phyloP scores from a whole-genome alignment of 306 rosid species.

The Prunus armeniaca region DNA sequence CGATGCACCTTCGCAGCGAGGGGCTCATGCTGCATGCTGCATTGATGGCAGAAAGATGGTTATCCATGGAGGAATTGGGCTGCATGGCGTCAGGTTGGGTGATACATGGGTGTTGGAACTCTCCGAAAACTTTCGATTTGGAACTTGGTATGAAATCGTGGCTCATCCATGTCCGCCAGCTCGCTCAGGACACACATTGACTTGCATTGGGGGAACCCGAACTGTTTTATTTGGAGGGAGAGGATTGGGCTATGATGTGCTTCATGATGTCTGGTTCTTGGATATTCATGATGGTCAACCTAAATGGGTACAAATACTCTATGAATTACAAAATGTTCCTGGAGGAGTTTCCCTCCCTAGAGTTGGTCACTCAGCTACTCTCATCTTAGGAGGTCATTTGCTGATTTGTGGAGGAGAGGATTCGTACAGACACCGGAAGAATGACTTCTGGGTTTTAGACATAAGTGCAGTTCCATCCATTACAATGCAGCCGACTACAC shows the following conservation, averaged over 20 bases:
- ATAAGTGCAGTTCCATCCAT: slow-evolving; percentile 44
- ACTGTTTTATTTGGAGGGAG: slow-evolving; percentile 84
- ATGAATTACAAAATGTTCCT: slow-evolving; percentile 54
- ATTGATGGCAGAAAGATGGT: slow-evolving; percentile 70
- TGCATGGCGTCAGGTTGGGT: slow-evolving; percentile 57
- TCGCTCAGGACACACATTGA: slow-evolving; percentile 87
- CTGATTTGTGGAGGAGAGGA: slow-evolving; percentile 90
- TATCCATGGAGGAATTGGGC: slow-evolving; percentile 87
- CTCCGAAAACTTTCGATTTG: slow-evolving; percentile 51
- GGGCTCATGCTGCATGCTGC: slow-evolving; percentile 84
- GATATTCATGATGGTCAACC: slow-evolving; percentile 37
- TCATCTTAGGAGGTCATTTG: slow-evolving; percentile 73
- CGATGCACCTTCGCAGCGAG: slow-evolving; percentile 64
- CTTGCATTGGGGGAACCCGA: slow-evolving; percentile 55
- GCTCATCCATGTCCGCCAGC: slow-evolving; percentile 76
- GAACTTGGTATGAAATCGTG: slow-evolving; percentile 66
- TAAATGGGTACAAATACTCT: slow-evolving; percentile 63
- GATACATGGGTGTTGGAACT: slow-evolving; percentile 90
- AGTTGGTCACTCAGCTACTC: slow-evolving; percentile 87
- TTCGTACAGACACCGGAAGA: slow-evolving; percentile 61
- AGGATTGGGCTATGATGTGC: slow-evolving; percentile 77
- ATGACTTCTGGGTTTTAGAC: slow-evolving; percentile 86
- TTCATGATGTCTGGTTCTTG: slow-evolving; percentile 82
- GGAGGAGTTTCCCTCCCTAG: slow-evolving; percentile 73
- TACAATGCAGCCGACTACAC: slow-evolving; percentile 34